Base-by-base conservation (phyloP, 768 basidiomycete genomes). In the Heimioporus sp. region DNA sequence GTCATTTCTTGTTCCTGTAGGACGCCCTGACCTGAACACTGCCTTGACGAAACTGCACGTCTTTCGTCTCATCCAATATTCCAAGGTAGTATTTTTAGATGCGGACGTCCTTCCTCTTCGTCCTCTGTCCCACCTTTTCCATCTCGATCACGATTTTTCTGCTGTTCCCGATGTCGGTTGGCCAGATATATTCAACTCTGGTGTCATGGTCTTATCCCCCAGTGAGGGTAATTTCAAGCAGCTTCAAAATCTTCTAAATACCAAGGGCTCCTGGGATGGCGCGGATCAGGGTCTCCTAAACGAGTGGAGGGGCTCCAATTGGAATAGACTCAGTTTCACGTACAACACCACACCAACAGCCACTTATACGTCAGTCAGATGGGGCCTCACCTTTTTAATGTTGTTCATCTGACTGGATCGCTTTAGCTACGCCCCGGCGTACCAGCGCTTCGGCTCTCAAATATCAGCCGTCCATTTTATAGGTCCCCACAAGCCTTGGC, bases 161-260 rank as follows among this genome's bases (percentile, higher is more conserved):
- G 97, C 97, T 10, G 90, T 86, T 9, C 94, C 97, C 11, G 97
- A 99, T 69, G 91, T 94, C 31, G 97, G 97, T 59, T 99, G 97
- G 97, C 97, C 97, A 37, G 97, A 99, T 71, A 95, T 97, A 55
- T 99, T 99, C 77, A 99, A 99, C 69, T 96, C 95, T 20, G 97
- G 97, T 36, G 86, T 98, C 42, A 80, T 99, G 72, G 93, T 98
- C 46, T 71, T 93, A 35, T 78, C 81, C 48, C 94, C 94, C 2
- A 83, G 85, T 10, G 80, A 89, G 59, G 83, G 86, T 56, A 93
- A 94, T 64, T 99, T 96, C 67, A 73, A 78, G 8, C 79, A 87
- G 46, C 75, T 98, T 51, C 79, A 76, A 54, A 72, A 78, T 15
- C 77, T 97, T 51, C 76, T 94, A 54, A 81, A 83, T 55, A 72